These are phyloP conservation scores for Dorcoceras hygrometricum DNA, from an alignment of 257 asterid genomes.

Conservation along the genomic window DNA sequence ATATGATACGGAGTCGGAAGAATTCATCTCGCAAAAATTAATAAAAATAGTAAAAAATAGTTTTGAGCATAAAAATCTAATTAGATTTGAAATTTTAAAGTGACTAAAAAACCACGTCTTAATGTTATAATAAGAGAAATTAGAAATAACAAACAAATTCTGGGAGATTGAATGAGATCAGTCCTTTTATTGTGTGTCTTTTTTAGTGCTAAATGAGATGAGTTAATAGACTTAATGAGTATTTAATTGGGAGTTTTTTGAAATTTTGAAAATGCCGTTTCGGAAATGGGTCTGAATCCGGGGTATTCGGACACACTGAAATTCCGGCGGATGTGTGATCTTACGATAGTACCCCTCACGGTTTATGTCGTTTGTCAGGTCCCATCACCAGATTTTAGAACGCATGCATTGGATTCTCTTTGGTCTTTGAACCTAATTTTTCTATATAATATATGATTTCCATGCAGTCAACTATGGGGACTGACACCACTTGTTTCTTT, in stretches of 20 bases:
- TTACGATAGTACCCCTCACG: background rate
- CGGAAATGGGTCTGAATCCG: background rate
- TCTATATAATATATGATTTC: too few species aligned
- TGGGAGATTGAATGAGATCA: background rate
- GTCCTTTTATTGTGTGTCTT: too few species aligned
- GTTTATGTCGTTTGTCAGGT: background rate
- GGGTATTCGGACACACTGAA: background rate
- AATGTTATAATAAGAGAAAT: too few species aligned
- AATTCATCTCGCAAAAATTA: too few species aligned
- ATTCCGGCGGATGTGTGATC: background rate
- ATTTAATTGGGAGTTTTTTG: background rate
- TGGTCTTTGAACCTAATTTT: background rate
- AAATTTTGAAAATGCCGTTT: background rate
- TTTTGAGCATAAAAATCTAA: too few species aligned
- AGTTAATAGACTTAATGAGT: background rate
- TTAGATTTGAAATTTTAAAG: too few species aligned
- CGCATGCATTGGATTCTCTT: background rate
- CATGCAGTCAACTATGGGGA: background rate
- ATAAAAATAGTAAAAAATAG: too few species aligned
- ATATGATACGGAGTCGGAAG: constrained; percentile 34
- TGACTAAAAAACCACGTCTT: too few species aligned
- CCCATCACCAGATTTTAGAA: background rate
- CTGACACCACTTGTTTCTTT: background rate
- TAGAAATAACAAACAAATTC: too few species aligned
- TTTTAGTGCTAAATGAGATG: too few species aligned